phyloP scores from a whole-genome alignment of 164 flowering plant species.

The Sextonia rubra region DNA sequence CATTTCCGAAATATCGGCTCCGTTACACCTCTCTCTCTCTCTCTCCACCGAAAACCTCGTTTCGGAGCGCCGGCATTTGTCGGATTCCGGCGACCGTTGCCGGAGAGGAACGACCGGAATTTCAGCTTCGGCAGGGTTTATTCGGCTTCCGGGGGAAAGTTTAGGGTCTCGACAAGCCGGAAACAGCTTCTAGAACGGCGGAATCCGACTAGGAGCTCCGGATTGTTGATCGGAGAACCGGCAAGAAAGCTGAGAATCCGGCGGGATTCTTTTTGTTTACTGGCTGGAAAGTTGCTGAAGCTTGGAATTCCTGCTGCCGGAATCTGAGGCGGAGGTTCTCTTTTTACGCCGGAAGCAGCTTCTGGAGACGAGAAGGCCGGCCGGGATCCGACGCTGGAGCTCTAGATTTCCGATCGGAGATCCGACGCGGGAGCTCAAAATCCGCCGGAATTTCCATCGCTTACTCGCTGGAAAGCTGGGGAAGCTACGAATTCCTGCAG shows the following conservation, averaged over 20 bases:
- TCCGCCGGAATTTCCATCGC: neutral
- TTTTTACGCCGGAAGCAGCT: too few relatives aligned
- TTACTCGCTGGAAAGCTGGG: neutral
- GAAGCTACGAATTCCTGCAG: neutral
- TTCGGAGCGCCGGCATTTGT: neutral
- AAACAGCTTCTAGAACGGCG: too few relatives aligned
- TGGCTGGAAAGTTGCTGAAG: neutral
- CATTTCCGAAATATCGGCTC: neutral
- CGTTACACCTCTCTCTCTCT: neutral
- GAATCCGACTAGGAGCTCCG: neutral
- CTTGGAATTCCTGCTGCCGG: neutral
- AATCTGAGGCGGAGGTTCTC: neutral
- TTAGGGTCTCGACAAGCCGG: too few relatives aligned
- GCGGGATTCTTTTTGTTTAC: neutral
- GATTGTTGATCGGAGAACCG: neutral
- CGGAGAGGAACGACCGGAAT: too few relatives aligned
- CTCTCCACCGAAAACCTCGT: neutral
- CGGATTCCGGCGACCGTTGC: neutral
- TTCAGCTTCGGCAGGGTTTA: too few relatives aligned
- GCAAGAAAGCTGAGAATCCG: neutral
- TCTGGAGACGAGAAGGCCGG: too few relatives aligned
- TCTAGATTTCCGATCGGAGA: neutral
- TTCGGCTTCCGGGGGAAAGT: neutral
- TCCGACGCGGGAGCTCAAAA: neutral
- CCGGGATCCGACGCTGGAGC: neutral